phyloP scores from a whole-genome alignment of 139 green algal species.

The Zygnema circumcarinatum region DNA sequence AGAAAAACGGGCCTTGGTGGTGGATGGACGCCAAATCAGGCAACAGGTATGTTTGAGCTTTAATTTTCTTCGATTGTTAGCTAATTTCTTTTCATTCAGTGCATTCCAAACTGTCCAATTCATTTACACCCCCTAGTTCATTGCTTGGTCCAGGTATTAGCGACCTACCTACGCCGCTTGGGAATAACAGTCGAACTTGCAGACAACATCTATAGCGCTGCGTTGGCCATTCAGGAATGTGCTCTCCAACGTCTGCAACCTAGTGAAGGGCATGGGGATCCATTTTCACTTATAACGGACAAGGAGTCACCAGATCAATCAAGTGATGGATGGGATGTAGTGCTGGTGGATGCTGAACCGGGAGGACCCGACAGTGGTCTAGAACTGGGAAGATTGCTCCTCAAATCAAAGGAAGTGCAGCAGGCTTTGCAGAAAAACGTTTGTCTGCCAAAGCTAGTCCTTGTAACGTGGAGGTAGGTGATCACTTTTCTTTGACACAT shows the following conservation, averaged over 20 bases:
- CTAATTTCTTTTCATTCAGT: no score
- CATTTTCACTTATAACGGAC: no score
- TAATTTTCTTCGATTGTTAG: no score
- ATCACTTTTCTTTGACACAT: no score
- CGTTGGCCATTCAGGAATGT: background rate
- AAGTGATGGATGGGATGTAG: background rate
- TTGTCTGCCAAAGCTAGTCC: background rate
- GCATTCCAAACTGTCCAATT: no score
- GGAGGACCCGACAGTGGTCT: background rate
- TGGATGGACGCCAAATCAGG: background rate
- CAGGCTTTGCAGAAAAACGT: background rate
- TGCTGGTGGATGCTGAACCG: background rate
- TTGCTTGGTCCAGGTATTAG: background rate
- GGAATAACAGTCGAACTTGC: background rate
- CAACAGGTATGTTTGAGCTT: no score
- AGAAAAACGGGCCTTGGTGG: background rate
- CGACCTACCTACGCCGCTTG: slow-evolving; percentile 6
- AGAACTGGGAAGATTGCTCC: background rate
- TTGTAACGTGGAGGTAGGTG: slow-evolving; percentile 3
- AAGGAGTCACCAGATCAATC: background rate
- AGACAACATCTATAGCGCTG: slow-evolving; percentile 13
- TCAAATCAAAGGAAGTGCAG: background rate
- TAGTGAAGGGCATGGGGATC: background rate
- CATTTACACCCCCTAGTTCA: no score
- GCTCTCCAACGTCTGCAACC: background rate